Evolutionary conservation across 2,329 filamentous ascomycete genomes (phyloP), one percentile per base, ranked within the genome.

Genomic region (Ophiocordyceps australis): DNA sequence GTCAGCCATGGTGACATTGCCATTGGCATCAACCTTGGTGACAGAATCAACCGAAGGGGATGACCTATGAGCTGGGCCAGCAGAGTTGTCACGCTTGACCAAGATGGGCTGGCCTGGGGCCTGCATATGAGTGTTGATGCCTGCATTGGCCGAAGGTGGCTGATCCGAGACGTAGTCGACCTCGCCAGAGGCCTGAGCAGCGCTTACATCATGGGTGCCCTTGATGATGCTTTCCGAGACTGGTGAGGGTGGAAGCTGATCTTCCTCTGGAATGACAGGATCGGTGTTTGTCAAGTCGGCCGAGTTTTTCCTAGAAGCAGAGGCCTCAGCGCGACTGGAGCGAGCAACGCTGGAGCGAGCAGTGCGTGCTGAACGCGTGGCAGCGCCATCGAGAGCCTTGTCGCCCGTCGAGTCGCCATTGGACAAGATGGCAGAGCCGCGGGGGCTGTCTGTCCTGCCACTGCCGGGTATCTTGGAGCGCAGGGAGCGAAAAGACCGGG

Each of bases 141-240:
- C 55, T 35, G 65, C 65, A 14, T 50, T 50, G 40, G 75, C 76
- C 9, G 71, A 71, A 3, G 82, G 83, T 16, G 85, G 86, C 31
- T 76, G 75, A 43, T 95, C 89, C 10, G 86, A 95, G 13, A 98
- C 83, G 38, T 85, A 74, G 42, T 92, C 89, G 22, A 98, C 83
- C 50, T 98, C 89, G 29, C 86, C 85, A 25, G 72, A 78, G 27
- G 77, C 71, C 49, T 91, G 79, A 22, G 83, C 85, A 24, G 76
- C 76, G 42, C 66, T 67, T 22, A 93, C 71, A 47, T 85, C 75
- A 41, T 81, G 74, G 37, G 80, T 73, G 23, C 66, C 58, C 39
- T 72, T 75, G 34, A 83, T 55, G 9, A 77, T 76, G 22, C 71
- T 65, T 14, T 79, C 81, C 40, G 86, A 75, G 13, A 86, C 75